Evolutionary conservation across 495 filamentous ascomycete genomes (phyloP).

Genomic region (Pyrenopolyporus hunteri): DNA sequence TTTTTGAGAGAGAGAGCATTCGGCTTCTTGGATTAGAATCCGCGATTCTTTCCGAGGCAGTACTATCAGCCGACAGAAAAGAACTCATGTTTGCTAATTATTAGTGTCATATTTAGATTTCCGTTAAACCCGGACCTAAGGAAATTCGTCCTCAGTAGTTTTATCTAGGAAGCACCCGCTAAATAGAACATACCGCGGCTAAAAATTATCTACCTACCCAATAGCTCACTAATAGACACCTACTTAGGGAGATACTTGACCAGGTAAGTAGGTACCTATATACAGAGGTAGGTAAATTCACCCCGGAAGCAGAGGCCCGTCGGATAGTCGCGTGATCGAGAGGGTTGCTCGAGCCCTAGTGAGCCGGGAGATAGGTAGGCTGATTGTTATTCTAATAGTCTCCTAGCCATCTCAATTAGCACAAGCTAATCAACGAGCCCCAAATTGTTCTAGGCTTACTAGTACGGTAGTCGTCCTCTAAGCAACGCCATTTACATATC

Average conservation of each 20-base stretch:
- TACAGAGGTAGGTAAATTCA: not conserved
- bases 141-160: constrained; percentile 2
- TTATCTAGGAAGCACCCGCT: constrained; percentile 8
- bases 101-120: not conserved
- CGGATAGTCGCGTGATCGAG: not conserved
- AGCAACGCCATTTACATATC: too few relatives aligned
- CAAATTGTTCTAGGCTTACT: constrained; percentile 14
- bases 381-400: too few relatives aligned
- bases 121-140: not conserved
- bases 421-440: too few relatives aligned
- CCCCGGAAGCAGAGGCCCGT: constrained; percentile 8
- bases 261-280: too few relatives aligned
- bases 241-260: too few relatives aligned
- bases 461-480: not conserved
- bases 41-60: constrained; percentile 2
- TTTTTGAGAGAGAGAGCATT: too few relatives aligned
- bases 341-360: too few relatives aligned
- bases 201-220: too few relatives aligned
- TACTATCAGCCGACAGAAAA: constrained; percentile 7
- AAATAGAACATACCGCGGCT: not conserved
- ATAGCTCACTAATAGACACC: too few relatives aligned
- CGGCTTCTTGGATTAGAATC: not conserved
- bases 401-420: constrained; percentile 2
- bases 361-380: too few relatives aligned
- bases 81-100: constrained; percentile 8